Base-by-base conservation (phyloP, 345 rosid genomes). In the Firmiana major region DNA sequence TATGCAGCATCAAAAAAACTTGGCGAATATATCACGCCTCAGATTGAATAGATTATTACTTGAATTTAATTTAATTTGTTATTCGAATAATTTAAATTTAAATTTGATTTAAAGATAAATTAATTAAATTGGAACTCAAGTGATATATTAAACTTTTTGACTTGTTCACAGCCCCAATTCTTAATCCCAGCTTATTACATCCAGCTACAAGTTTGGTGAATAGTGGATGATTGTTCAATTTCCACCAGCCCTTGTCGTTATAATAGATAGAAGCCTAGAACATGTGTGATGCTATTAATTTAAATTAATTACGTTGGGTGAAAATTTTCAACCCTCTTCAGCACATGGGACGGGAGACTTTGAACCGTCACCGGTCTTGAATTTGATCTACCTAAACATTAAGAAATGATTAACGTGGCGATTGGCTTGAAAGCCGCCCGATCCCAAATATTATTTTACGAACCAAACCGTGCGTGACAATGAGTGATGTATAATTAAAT, bases 341-440 rank as follows among this genome's bases (percentile, higher is more conserved):
- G 53, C 71, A 43, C 71, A 43, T 67, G 71, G 71, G 71, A 43
- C 43, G 71, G 71, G 71, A 66, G 34, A n/a, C 54, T n/a, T 66
- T 55, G 22, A 26, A 49, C 40, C 5, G 28, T 21, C 31, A n/a
- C 71, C 16, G 21, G 3, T 21, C 28, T 40, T 42, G 34, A 31
- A 31, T 31, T 31, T 31, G 71, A 67, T 67, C 54, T 10, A 12
- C 53, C 1, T 10, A n/a, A 40, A 10, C 10, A n/a, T 66, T 40
- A 59, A 59, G 16, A 24, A 59, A 59, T 59, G 15, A 59, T 24
- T 59, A 59, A 59, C 36, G 36, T 36, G 31, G 49, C 49, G 28
- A 40, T 65, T 65, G 4, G 21, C 26, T 42, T 19, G 21, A 19
- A 40, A 66, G 21, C 31, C 13, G 3, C 7, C 16, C 42, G 19